These are phyloP conservation scores for Paradendryphiella salina DNA, from an alignment of 2,329 filamentous ascomycete species.

Conservation along the genomic window DNA sequence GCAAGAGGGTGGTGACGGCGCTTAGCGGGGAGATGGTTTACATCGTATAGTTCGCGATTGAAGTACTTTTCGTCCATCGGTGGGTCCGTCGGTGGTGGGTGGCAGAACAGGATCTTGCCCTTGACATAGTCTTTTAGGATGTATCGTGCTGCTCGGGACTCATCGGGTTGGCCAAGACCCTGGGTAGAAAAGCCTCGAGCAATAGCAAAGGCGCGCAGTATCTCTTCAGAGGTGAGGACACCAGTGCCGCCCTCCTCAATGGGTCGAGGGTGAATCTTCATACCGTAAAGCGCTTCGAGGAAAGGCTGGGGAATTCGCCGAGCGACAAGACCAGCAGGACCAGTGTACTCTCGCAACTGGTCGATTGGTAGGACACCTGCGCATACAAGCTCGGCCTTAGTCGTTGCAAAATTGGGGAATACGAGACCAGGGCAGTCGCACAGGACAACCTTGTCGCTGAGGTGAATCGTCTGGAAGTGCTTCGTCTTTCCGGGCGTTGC, in stretches of 20 bases:
- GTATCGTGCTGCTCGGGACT: constrained; percentile 85
- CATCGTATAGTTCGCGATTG: constrained; percentile 87
- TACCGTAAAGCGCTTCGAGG: constrained; percentile 90
- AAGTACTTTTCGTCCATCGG: constrained; percentile 72
- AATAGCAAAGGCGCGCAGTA: constrained; percentile 82
- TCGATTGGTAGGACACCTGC: constrained; percentile 96
- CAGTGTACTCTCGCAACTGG: constrained; percentile 89
- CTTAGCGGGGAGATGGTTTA: constrained; percentile 78
- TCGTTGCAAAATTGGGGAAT: constrained; percentile 96
- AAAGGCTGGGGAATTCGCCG: constrained; percentile 84
- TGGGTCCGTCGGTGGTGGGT: constrained; percentile 74
- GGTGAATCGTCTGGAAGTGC: constrained; percentile 97
- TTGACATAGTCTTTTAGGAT: constrained; percentile 97
- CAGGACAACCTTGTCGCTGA: constrained; percentile 84
- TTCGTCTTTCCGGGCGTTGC: constrained; percentile 98
- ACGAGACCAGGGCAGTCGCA: constrained; percentile 99
- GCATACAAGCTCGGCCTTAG: constrained; percentile 93
- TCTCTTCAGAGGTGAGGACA: constrained; percentile 77
- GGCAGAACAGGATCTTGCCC: constrained; percentile 89
- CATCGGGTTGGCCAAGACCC: constrained; percentile 87
- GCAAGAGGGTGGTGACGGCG: constrained; percentile 66
- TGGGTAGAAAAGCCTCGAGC: constrained; percentile 90
- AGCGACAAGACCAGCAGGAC: constrained; percentile 80
- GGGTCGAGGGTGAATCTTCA: constrained; percentile 79
- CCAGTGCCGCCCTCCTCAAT: constrained; percentile 93